Base-by-base conservation (phyloP, 2,329 filamentous ascomycete species). In the Pseudovirgaria hyperparasitica region DNA sequence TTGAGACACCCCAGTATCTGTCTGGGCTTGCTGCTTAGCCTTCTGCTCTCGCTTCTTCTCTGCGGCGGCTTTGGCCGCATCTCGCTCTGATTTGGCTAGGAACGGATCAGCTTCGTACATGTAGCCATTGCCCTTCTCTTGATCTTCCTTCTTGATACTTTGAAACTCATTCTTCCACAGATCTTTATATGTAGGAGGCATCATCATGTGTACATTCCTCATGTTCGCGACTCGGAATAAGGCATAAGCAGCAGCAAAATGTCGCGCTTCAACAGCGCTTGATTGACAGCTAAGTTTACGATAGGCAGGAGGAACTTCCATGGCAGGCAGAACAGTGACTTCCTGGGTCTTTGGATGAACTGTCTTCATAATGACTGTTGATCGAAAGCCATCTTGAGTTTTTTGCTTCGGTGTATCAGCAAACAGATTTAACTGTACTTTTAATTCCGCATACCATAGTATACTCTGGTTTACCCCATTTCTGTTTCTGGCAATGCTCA, bases 31-130 rank as follows among this genome's bases (percentile, higher is more conserved):
- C 36, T 70, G 72, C 35, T 58, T 57, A 23, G 58, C 57, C 31
- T 46, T 56, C 34, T 90, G 81, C 36, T 70, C 73, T 31, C 75
- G 68, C 56, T 82, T 84, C 65, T 90, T 93, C 44, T 85, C 80
- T 23, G 76, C 71, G 3, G 72, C 64, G 2, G 70, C 73, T 36
- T 79, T 81, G 6, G 80, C 76, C 42, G 85, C 79, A 40, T 92
- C 80, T 27, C 81, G 67, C 52, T 92, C 82, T 39, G 76, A 70
- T 36, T 80, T 66, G 1, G 82, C 76, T 33, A 76, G 70, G 58
- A 98, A 98, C 1, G 90, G 90, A 45, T 98, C 90, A 8, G 85
- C 84, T 41, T 92, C 86, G 52, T 96, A 98, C 70, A 92, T 76
- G 80, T 86, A 94, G 1, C 62, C 78, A 36, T 72, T 72, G 5